phyloP scores from a whole-genome alignment of 1,284 basidiomycete species.

The Tetrapyrgos nigripes region DNA sequence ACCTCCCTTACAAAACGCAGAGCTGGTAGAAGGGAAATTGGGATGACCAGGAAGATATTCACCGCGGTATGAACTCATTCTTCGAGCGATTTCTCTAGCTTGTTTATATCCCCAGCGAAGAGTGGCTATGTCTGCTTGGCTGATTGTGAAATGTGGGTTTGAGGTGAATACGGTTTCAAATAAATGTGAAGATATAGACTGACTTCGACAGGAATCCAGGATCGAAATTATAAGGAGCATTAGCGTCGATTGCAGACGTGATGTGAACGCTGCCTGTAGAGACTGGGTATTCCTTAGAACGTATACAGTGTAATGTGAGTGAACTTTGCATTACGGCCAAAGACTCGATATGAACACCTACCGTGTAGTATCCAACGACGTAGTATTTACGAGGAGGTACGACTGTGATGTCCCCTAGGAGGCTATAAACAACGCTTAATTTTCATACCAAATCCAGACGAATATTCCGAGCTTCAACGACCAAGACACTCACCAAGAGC shows the following conservation, averaged over 20 bases:
- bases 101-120: slow-evolving; percentile 48
- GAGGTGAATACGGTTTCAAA: not conserved
- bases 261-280: slow-evolving; percentile 16
- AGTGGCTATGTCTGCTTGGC: slow-evolving; percentile 9
- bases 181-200: not conserved
- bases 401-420: slow-evolving; percentile 3
- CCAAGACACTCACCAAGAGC: slow-evolving; percentile 35
- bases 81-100: slow-evolving; percentile 49
- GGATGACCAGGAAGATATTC: slow-evolving; percentile 47
- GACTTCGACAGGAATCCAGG: slow-evolving; percentile 14
- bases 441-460: not conserved
- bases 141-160: not conserved
- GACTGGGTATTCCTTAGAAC: slow-evolving; percentile 13
- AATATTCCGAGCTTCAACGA: too few relatives aligned
- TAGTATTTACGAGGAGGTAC: slow-evolving; percentile 36
- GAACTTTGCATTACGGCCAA: not conserved
- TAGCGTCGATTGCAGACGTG: slow-evolving; percentile 11
- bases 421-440: too few relatives aligned
- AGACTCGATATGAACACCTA: slow-evolving; percentile 14
- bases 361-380: slow-evolving; percentile 34
- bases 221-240: slow-evolving; percentile 14
- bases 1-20: slow-evolving; percentile 34
- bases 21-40: slow-evolving; percentile 41
- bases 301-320: too few relatives aligned
- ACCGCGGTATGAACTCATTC: slow-evolving; percentile 52